These are phyloP conservation scores for Pharnaceum exiguum DNA, from an alignment of 148 eudicot species.

Conservation along the genomic window DNA sequence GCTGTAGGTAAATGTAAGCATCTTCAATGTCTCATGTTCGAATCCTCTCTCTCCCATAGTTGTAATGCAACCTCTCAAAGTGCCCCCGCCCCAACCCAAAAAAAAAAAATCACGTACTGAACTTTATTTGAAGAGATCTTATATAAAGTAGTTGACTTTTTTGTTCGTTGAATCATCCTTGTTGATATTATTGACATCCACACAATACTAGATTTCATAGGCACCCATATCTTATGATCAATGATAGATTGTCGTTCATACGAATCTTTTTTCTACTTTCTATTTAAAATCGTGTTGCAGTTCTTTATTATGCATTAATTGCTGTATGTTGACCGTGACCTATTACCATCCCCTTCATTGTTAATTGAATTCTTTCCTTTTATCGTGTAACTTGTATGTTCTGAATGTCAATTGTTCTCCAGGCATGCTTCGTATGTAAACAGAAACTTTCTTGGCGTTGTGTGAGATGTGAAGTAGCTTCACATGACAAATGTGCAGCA, in stretches of 20 bases:
- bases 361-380: background rate
- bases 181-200: background rate
- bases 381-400: background rate
- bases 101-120: too few species aligned
- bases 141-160: background rate
- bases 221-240: background rate
- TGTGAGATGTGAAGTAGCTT: slow-evolving; percentile 66
- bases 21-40: too few species aligned
- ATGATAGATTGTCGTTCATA: background rate
- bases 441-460: slow-evolving; percentile 70
- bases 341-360: background rate
- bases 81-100: too few species aligned
- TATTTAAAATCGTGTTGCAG: background rate
- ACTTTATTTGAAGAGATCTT: too few species aligned
- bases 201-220: background rate
- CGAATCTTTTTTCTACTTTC: too few species aligned
- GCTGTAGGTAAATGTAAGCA: too few species aligned
- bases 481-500: slow-evolving; percentile 76
- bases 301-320: background rate
- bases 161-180: background rate
- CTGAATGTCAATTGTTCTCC: slow-evolving; percentile 14
- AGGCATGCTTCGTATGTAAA: slow-evolving; percentile 85
- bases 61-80: too few species aligned
- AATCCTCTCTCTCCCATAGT: too few species aligned
- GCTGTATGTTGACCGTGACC: background rate